Base-by-base conservation (phyloP, 331 rosid species). In the Acacia pycnantha region DNA sequence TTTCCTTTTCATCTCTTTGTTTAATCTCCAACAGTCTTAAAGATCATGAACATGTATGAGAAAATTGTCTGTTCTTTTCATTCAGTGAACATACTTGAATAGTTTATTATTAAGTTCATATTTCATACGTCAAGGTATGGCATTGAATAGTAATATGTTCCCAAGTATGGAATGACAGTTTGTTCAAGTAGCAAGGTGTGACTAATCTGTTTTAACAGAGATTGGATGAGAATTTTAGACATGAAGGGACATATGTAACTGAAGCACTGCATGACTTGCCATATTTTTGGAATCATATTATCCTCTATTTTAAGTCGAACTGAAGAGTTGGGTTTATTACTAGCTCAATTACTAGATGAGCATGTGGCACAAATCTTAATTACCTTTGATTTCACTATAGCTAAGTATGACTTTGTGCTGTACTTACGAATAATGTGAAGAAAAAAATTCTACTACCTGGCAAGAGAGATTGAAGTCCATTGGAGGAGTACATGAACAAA, bases 371-470 rank as follows among this genome's bases (percentile, higher is more conserved):
- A 26, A 44, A 70, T 70, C 56, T 44, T 37, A 43, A 14, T 46
- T 11, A 26, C 41, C 8, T 14, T 26, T 16, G 41, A 47, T 71
- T 24, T 71, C 76, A 14, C 3, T 26, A 46, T 71, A 3, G 76
- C 50, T 71, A 58, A 68, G 76, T 82, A 27, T 41, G 65, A 50
- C 69, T 74, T 26, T 22, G 13, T 75, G 18, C 5, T 76, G 72
- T 75, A 37, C 11, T 11, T 43, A 29, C 68, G 8, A 58, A 41
- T 50, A 26, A 21, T 54, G 14, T 72, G 29, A 27, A 44, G 41
- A 26, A 46, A 26, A 47, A 21, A 62, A 41, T 44, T 47, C 16
- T 12, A 47, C 27, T 78, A 50, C 41, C 8, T 19, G 46, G 53
- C 47, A 65, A 44, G 59, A 64, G 67, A 72, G 64, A 62, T 40